A percentile compares a stretch with the other conserved stretches of the same genome.
Evolutionary conservation across 805 yeast species (phyloP).

Genomic region (Saturnispora zaruensis): DNA sequence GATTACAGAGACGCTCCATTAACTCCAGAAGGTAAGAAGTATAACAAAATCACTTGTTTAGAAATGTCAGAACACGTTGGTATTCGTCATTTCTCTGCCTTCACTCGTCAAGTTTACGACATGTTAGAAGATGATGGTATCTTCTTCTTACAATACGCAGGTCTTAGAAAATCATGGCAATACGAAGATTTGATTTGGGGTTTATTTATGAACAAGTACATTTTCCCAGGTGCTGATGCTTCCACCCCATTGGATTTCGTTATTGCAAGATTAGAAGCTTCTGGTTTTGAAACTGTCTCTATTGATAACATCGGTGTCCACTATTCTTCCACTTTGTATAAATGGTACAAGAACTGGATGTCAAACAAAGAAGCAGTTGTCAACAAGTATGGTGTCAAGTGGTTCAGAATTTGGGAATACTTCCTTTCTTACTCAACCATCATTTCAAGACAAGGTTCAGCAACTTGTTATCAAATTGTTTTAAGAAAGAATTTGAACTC

Average conservation of each 20-base stretch:
- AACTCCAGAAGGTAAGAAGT: slow-evolving; percentile 49
- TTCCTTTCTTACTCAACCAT: slow-evolving; percentile 77
- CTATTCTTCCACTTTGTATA: slow-evolving; percentile 84
- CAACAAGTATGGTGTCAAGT: slow-evolving; percentile 75
- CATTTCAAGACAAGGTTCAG: slow-evolving; percentile 87
- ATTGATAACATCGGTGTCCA: slow-evolving; percentile 88
- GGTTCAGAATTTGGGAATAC: slow-evolving; percentile 93
- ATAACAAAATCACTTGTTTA: slow-evolving; percentile 81
- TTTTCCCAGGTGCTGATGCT: slow-evolving; percentile 97
- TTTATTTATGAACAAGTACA: slow-evolving; percentile 88
- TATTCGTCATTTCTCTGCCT: slow-evolving; percentile 68
- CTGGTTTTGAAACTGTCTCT: slow-evolving; percentile 78
- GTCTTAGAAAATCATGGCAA: slow-evolving; percentile 87
- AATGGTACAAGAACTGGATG: slow-evolving; percentile 93
- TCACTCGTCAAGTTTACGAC: slow-evolving; percentile 72
- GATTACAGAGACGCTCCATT: slow-evolving; percentile 89
- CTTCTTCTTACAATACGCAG: slow-evolving; percentile 82
- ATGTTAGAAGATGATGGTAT: slow-evolving; percentile 89
- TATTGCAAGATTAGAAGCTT: slow-evolving; percentile 63
- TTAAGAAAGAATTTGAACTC: slow-evolving; percentile 84
- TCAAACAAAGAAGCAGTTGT: slow-evolving; percentile 69
- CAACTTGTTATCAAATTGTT: slow-evolving; percentile 84
- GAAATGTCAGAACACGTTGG: slow-evolving; percentile 98
- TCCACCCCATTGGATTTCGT: slow-evolving; percentile 88
- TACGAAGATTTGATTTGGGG: slow-evolving; percentile 94